Percentiles rank a stretch among this genome's conserved stretches.
Evolutionary conservation across 495 filamentous ascomycete genomes (phyloP).

Genomic region (Cenococcum geophilum): DNA sequence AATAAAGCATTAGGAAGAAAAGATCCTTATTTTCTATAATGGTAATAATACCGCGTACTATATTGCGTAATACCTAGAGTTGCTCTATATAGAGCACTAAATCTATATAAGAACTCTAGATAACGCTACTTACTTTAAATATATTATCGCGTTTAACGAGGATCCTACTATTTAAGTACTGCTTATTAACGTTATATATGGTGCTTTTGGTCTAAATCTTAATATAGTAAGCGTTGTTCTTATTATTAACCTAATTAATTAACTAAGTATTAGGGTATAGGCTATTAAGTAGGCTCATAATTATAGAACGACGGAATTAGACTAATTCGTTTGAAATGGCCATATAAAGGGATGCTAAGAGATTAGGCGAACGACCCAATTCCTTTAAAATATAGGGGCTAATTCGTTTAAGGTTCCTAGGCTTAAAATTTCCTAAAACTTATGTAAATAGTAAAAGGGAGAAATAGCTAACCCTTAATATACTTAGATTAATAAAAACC

Average conservation of each 20-base stretch:
- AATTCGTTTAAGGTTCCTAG: no score
- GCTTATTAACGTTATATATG: constrained; percentile 83
- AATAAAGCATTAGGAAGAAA: constrained; percentile 62
- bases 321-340: no score
- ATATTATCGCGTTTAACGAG: constrained; percentile 71
- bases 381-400: no score
- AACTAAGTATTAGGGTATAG: constrained; percentile 79
- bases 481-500: no score
- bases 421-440: no score
- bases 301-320: no score
- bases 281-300: constrained; percentile 86
- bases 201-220: constrained; percentile 82
- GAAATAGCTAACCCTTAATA: no score
- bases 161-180: constrained; percentile 60
- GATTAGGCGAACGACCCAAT: no score
- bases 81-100: constrained; percentile 39
- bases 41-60: constrained; percentile 67
- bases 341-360: no score
- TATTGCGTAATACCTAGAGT: constrained; percentile 70
- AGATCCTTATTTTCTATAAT: constrained; percentile 92
- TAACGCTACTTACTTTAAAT: constrained; percentile 54
- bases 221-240: constrained; percentile 77
- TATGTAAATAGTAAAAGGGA: no score
- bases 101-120: constrained; percentile 70
- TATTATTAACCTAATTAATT: constrained; percentile 85